A percentile compares a stretch with the other conserved stretches of the same genome.
phyloP scores from a whole-genome alignment of 352 stramenopile genomes.

The Phytophthora citrophthora region DNA sequence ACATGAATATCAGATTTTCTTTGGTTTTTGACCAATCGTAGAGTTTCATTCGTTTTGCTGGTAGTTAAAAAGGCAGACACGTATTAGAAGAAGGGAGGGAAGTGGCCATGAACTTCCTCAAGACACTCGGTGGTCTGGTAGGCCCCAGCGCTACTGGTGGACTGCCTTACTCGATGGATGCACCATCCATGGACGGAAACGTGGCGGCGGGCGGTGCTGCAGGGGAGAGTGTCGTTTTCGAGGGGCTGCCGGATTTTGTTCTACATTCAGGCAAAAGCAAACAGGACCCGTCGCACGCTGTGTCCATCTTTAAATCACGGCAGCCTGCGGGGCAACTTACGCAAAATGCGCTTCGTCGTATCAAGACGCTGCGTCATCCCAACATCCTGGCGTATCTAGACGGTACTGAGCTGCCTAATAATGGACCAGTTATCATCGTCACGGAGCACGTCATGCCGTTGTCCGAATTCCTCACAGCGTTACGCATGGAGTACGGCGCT shows the following conservation, averaged over 20 bases:
- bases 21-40: constrained; percentile 26
- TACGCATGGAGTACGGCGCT: constrained; percentile 66
- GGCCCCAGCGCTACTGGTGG: constrained; percentile 71
- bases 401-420: constrained; percentile 73
- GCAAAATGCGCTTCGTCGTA: constrained; percentile 92
- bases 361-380: constrained; percentile 95
- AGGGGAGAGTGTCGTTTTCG: constrained; percentile 57
- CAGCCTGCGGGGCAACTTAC: constrained; percentile 77
- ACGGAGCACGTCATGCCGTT: constrained; percentile 94
- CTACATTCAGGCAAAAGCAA: constrained; percentile 90
- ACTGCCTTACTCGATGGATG: constrained; percentile 71
- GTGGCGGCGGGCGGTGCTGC: constrained; percentile 47
- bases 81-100: background rate
- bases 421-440: constrained; percentile 93
- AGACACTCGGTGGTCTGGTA: constrained; percentile 81
- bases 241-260: constrained; percentile 77
- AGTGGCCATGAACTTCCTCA: constrained; percentile 87
- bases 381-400: constrained; percentile 93
- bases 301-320: constrained; percentile 94
- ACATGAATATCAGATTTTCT: constrained; percentile 29
- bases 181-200: constrained; percentile 39
- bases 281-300: constrained; percentile 68
- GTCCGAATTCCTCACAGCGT: constrained; percentile 84
- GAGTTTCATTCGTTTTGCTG: constrained; percentile 4
- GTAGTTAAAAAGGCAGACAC: constrained; percentile 3